Percentiles rank a stretch among this genome's conserved stretches.
phyloP scores from a whole-genome alignment of 164 flowering plant genomes.

The Buxus sempervirens region DNA sequence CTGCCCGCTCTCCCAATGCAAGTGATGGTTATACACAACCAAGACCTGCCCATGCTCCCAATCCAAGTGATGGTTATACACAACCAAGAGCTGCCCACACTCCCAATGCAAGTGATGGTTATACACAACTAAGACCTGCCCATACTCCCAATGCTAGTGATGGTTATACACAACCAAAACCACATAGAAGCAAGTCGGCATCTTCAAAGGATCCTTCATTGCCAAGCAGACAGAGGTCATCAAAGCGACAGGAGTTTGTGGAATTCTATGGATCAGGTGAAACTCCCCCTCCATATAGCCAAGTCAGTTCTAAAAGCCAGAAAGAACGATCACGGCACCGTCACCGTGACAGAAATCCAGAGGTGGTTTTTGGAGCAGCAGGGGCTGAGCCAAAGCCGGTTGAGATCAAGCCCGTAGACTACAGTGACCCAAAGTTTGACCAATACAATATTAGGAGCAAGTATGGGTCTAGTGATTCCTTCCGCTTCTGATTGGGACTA shows the following conservation, averaged over 20 bases:
- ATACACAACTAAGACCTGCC: constrained; percentile 31
- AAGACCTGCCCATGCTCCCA: constrained; percentile 38
- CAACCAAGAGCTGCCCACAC: no score
- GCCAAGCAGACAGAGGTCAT: constrained; percentile 69
- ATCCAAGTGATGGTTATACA: constrained; percentile 36
- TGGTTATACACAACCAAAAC: constrained; percentile 23
- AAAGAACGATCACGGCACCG: constrained; percentile 81
- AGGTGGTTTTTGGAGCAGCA: constrained; percentile 35
- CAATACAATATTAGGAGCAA: constrained; percentile 65
- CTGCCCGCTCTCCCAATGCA: constrained; percentile 35
- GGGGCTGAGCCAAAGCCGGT: constrained; percentile 50
- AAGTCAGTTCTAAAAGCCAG: constrained; percentile 55
- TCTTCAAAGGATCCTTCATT: constrained; percentile 60
- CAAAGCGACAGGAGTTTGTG: constrained; percentile 68
- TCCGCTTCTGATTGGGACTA: constrained; percentile 33
- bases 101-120: no score
- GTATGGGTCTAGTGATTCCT: constrained; percentile 42
- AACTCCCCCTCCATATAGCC: constrained; percentile 39
- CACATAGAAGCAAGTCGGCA: constrained; percentile 53
- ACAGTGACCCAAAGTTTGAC: constrained; percentile 56
- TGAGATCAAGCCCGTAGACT: constrained; percentile 53
- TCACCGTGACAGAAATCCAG: constrained; percentile 60
- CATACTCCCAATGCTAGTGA: no score
- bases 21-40: constrained; percentile 44
- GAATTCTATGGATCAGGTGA: constrained; percentile 68